A percentile compares a stretch with the other conserved stretches of the same genome.
Evolutionary conservation across 441 rosid genomes (phyloP).

Genomic region (Adansonia grandidieri): DNA sequence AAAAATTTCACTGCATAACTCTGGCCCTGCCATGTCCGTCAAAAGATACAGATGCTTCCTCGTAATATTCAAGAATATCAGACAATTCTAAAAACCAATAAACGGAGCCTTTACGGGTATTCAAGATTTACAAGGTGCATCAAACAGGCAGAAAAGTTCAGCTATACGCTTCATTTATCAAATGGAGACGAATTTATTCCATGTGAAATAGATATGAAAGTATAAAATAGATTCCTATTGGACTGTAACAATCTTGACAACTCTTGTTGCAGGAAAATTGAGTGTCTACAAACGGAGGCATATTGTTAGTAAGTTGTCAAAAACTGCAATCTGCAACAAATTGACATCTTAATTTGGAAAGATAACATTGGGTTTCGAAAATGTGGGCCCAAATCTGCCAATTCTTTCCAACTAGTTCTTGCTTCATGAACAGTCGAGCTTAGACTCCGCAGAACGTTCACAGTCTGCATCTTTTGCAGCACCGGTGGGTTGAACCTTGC

Average conservation of each 20-base stretch:
- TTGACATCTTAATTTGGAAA: constrained; percentile 39
- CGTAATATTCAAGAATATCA: no score
- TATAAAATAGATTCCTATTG: not conserved
- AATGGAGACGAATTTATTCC: not conserved
- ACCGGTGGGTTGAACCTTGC: constrained; percentile 39
- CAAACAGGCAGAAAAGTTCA: not conserved
- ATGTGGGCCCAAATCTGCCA: constrained; percentile 34
- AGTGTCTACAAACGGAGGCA: not conserved
- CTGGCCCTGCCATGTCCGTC: no score
- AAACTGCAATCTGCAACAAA: constrained; percentile 20
- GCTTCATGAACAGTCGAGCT: constrained; percentile 34
- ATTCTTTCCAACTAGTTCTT: constrained; percentile 39
- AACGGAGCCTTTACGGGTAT: not conserved
- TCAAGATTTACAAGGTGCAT: no score
- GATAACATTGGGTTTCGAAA: constrained; percentile 58
- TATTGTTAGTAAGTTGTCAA: not conserved
- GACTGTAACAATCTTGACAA: constrained; percentile 1
- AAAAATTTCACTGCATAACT: no score
- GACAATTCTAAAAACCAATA: not conserved
- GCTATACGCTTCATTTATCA: constrained; percentile 10
- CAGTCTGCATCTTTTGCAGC: constrained; percentile 30
- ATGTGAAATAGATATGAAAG: not conserved
- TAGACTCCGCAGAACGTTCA: constrained; percentile 69
- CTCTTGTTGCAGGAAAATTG: not conserved
- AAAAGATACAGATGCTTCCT: no score